phyloP scores from a whole-genome alignment of 2,329 filamentous ascomycete species.

The Aspergillus bombycis region DNA sequence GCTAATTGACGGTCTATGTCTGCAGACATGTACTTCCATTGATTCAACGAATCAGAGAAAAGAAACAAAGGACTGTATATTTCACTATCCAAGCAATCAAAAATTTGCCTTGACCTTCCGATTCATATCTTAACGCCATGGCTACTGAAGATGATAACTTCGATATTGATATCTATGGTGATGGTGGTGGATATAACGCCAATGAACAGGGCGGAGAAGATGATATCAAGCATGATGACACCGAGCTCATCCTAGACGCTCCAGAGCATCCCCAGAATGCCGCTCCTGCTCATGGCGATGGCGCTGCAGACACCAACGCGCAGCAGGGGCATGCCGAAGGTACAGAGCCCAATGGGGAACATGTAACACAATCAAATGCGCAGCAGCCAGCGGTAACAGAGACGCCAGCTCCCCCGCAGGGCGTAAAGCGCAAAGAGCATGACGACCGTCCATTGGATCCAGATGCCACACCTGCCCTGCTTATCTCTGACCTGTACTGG shows the following conservation, averaged over 20 bases:
- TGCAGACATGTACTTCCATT: conserved; percentile 50
- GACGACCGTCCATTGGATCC: conserved; percentile 61
- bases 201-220: conserved; percentile 49
- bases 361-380: conserved; percentile 24
- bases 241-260: conserved; percentile 43
- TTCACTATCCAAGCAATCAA: conserved; percentile 36
- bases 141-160: conserved; percentile 68
- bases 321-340: conserved; percentile 31
- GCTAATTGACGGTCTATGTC: conserved; percentile 43
- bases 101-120: conserved; percentile 34
- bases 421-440: conserved; percentile 64
- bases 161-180: conserved; percentile 72
- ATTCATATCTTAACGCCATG: conserved; percentile 42
- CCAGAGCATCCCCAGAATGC: conserved; percentile 37
- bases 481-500: conserved; percentile 91
- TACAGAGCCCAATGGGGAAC: conserved; percentile 29
- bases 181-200: conserved; percentile 54
- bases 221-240: conserved; percentile 41
- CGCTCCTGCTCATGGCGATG: conserved; percentile 20
- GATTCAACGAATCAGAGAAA: conserved; percentile 34
- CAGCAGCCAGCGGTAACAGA: conserved; percentile 27
- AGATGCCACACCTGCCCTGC: conserved; percentile 69
- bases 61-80: conserved; percentile 43
- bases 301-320: conserved; percentile 21
- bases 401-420: conserved; percentile 52